Conservation (phyloP, 768 basidiomycete species). For the Tulasnella calospora region DNA sequence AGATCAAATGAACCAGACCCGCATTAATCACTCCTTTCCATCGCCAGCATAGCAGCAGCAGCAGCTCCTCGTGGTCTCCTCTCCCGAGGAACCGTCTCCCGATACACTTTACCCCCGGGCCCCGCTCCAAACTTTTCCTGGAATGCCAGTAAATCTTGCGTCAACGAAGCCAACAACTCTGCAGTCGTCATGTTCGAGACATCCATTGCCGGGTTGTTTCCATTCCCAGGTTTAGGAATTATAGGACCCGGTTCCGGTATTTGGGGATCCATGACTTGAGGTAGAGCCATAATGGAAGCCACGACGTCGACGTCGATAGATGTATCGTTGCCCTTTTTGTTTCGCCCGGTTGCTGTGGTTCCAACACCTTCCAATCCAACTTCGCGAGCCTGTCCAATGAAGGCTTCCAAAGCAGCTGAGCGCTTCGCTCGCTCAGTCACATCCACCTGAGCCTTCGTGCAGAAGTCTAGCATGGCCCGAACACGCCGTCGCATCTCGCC, state of each 20-base stretch:
- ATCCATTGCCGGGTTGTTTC: slow-evolving; percentile 8
- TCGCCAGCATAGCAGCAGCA: slow-evolving; percentile 21
- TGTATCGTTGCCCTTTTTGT: slow-evolving; percentile 6
- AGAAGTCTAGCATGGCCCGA: slow-evolving; percentile 27
- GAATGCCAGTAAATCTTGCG: slow-evolving; percentile 26
- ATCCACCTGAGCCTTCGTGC: slow-evolving; percentile 28
- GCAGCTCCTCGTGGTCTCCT: slow-evolving; percentile 24
- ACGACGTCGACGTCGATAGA: not conserved
- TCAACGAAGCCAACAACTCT: slow-evolving; percentile 27
- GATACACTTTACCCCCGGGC: slow-evolving; percentile 26
- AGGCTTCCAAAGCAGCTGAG: slow-evolving; percentile 22
- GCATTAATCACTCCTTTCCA: slow-evolving; percentile 17
- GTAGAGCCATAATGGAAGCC: slow-evolving; percentile 1
- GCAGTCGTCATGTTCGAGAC: slow-evolving; percentile 23
- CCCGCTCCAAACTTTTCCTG: slow-evolving; percentile 29
- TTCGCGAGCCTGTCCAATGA: slow-evolving; percentile 9
- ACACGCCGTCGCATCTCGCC: slow-evolving; percentile 29
- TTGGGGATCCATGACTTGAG: slow-evolving; percentile 14
- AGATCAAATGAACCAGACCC: not conserved
- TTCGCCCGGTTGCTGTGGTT: slow-evolving; percentile 10
- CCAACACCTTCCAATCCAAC: slow-evolving; percentile 16
- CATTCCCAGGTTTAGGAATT: not conserved
- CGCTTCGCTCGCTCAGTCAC: slow-evolving; percentile 28
- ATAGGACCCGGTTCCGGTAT: not conserved
- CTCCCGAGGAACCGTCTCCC: slow-evolving; percentile 19